Conservation (phyloP, 108 stramenopile species). For the Skeletonema potamos region DNA sequence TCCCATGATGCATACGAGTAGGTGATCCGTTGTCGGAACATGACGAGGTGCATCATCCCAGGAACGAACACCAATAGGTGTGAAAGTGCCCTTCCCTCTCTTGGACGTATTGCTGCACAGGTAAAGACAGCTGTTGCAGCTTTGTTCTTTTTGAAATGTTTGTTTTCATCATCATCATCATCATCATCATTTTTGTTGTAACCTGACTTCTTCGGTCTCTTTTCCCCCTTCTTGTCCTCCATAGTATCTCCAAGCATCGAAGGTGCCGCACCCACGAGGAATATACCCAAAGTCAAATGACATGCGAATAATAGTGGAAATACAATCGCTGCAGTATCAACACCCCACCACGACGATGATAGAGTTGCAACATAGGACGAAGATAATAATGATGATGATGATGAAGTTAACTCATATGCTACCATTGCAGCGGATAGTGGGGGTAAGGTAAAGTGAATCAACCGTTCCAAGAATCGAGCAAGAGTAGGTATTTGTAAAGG, state of each 20-base stretch:
- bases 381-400: constrained; percentile 12
- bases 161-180: constrained; percentile 10
- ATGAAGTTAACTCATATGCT: constrained; percentile 24
- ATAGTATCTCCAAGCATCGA: constrained; percentile 8
- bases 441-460: constrained; percentile 57
- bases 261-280: constrained; percentile 44
- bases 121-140: neutral
- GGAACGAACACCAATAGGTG: constrained; percentile 63
- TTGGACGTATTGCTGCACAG: constrained; percentile 40
- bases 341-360: constrained; percentile 47
- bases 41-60: constrained; percentile 47
- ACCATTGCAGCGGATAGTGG: constrained; percentile 50
- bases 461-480: constrained; percentile 46
- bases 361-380: constrained; percentile 20
- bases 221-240: neutral
- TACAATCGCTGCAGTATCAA: constrained; percentile 46
- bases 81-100: constrained; percentile 47
- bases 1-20: constrained; percentile 66
- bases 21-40: constrained; percentile 57
- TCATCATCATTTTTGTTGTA: neutral
- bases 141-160: constrained; percentile 10
- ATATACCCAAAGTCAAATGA: constrained; percentile 54
- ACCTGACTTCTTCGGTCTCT: neutral
- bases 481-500: constrained; percentile 42
- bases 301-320: constrained; percentile 58